Base-by-base conservation (phyloP, 352 stramenopile species). In the Albugo candida region DNA sequence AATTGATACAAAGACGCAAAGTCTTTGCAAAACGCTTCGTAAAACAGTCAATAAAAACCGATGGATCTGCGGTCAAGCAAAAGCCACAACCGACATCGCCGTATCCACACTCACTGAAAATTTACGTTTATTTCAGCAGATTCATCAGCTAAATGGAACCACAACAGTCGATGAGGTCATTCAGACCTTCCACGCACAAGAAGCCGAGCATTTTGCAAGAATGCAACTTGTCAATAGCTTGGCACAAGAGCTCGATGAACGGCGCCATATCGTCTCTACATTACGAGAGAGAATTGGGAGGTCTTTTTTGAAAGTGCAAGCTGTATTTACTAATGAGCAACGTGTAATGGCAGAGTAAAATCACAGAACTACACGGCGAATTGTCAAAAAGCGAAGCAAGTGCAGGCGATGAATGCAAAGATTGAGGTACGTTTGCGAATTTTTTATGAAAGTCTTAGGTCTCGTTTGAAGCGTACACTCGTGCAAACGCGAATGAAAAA, bases 221-320 rank as follows among this genome's bases (percentile, higher is more conserved):
- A 83, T 89, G 37, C 76, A 89, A 49, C 62, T 81, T 16, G 73
- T 86, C 11, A 89, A 89, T 39, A 68, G 81, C 54, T 52, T 89
- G 1, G 73, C 71, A 2, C 70, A 89, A 49, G 76, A 89, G 41
- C 85, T 89, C 18, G 76, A 89, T 45, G 71, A 70, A 21, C 70
- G 83, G 51, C 65, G 76, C 5, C 54, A 71, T 45, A 61, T 81
- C 18, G 83, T 70, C 47, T 64, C 64, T 6, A 79, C 73, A 43
- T 54, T 89, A 12, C 69, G 76, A 0, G 76, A 89, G 48, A 70
- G 86, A 47, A 89, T 86, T 45, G 76, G 67, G 42, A 78, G 70
- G 73, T 85, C 70, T 36, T 69, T 60, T 43, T 10, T 24, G 20
- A 43, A 8, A 10, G 8, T 19, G 17, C 8, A 24, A 10, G 8